phyloP scores from a whole-genome alignment of 2,329 filamentous ascomycete genomes.

The Fusarium veterinarium region DNA sequence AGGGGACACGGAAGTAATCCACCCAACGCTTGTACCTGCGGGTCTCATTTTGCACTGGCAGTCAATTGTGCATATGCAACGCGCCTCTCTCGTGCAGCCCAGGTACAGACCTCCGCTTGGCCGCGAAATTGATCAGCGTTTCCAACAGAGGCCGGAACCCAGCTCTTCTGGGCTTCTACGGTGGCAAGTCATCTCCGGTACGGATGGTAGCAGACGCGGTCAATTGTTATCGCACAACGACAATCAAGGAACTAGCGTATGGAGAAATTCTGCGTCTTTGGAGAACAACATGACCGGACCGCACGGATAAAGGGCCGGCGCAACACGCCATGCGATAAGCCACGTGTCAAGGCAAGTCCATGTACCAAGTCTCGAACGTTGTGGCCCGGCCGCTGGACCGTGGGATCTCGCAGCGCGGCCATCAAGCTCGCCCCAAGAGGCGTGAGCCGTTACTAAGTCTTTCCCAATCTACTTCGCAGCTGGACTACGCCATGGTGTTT shows the following conservation, averaged over 20 bases:
- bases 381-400: too few species aligned
- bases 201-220: not conserved
- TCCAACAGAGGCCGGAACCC: not conserved
- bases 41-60: not conserved
- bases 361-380: not conserved
- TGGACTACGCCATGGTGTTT: not conserved
- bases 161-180: not conserved
- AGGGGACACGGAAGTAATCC: not conserved
- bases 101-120: not conserved
- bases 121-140: not conserved
- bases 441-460: not conserved
- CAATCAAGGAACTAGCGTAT: too few species aligned
- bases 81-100: not conserved
- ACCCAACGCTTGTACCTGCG: not conserved
- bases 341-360: not conserved
- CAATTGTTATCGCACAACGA: not conserved
- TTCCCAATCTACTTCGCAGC: not conserved
- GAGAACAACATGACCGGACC: not conserved
- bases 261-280: not conserved
- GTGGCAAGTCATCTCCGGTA: not conserved
- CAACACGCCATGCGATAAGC: not conserved
- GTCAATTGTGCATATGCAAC: not conserved
- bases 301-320: not conserved
- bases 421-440: not conserved
- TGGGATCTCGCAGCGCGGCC: too few species aligned